Conservation (phyloP, 768 basidiomycete species). For the Mycena galericulata region DNA sequence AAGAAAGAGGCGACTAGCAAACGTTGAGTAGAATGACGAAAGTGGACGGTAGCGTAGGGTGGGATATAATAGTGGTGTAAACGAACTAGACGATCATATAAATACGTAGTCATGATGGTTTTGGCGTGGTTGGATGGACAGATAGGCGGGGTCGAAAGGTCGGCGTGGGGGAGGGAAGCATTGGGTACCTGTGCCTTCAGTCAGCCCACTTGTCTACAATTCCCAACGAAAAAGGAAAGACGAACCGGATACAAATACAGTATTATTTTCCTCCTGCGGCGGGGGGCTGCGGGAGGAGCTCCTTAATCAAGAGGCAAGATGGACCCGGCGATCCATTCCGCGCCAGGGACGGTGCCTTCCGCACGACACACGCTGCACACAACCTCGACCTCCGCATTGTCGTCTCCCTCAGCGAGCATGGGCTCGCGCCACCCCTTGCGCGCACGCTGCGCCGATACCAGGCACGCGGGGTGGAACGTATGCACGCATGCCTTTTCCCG, state of each 20-base stretch:
- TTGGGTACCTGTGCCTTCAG: no score
- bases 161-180: no score
- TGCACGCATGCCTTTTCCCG: constrained; percentile 62
- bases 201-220: no score
- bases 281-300: no score
- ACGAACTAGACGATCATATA: no score
- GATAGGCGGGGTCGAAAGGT: no score
- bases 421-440: constrained; percentile 72
- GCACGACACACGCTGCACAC: constrained; percentile 79
- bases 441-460: constrained; percentile 74
- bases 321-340: constrained; percentile 63
- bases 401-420: constrained; percentile 49
- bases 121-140: no score
- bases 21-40: no score
- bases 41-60: no score
- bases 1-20: no score
- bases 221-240: background rate
- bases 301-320: constrained; percentile 26
- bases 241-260: constrained; percentile 4
- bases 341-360: constrained; percentile 67
- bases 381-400: constrained; percentile 68
- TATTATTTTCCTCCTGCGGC: background rate
- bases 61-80: no score
- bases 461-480: constrained; percentile 77
- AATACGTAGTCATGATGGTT: no score